Evolutionary conservation across 768 basidiomycete genomes (phyloP), one percentile per base, ranked within the genome.

Genomic region (Termitomyces sp.): DNA sequence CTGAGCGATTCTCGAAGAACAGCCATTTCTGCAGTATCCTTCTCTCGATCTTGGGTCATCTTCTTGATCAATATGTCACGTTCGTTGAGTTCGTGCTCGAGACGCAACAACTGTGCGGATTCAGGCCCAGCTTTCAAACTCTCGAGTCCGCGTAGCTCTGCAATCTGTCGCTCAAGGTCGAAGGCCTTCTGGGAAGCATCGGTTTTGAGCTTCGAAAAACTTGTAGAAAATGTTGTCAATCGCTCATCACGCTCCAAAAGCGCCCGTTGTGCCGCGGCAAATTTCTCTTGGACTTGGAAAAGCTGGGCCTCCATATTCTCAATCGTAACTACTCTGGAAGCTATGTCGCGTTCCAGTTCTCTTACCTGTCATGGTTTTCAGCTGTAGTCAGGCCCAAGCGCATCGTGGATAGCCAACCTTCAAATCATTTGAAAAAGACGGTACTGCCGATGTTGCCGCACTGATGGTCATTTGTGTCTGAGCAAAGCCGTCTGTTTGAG

Each of bases 221-320:
- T 58, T 54, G 58, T 32, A 25, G 66, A 63, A 34, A 72, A 58
- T 16, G 27, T 53, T 44, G 61, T 63, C 32, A 71, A 58, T 56
- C 62, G 68, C 32, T 56, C 43, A 59, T 64, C 64, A 56, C 68
- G 68, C 52, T 65, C 66, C 14, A 61, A 58, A 46, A 73, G 44
- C 35, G 54, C 55, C n/a, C 54, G 50, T 41, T 67, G 59, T 28
- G 57, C 56, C 16, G 53, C 55, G 11, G 60, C 47, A 46, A 63
- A 44, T 17, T 68, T 58, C 6, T 47, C 35, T 30, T 66, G 60
- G 23, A 69, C 46, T 23, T 61, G 56, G 6, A 59, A 54, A 39
- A 66, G 55, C 52, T 61, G 60, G n/a, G 58, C 56, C 39, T 66
- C 61, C 43, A 66, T 61, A 27, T 59, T 53, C 16, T 56, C 44